Evolutionary conservation across 768 basidiomycete genomes (phyloP), one percentile per base, ranked within the genome.

Genomic region (Saitozyma podzolica): DNA sequence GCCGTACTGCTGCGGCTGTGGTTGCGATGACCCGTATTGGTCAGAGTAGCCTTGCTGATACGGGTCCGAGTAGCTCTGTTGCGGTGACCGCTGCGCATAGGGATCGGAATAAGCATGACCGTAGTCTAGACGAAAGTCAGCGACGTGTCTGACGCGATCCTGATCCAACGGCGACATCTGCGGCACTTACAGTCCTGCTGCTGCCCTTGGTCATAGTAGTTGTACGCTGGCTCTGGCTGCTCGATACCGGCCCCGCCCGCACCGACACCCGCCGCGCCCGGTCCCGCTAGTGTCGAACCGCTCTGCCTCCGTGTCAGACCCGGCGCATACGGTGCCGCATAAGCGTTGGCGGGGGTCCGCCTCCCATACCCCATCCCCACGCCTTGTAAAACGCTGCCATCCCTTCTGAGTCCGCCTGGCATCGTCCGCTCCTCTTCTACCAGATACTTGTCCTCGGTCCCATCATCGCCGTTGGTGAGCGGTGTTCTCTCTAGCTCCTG

Each of bases 281-380:
- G 47, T 56, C 16, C 62, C 58, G 4, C 62, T 60, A 9, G 61
- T 54, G 13, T 43, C 53, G 29, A 29, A 29, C 29, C 29, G 29
- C 0, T 55, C 48, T 11, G 41, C 56, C 29, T 62, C 50, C 50
- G 68, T 56, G 1, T 52, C 60, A 37, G 52, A 41, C 8, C 54
- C 50, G 17, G 43, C 56, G 40, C 48, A n/a, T 58, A 40, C 14
- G 53, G 58, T 58, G 54, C 40, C 56, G 62, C 41, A 50, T 59
- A 53, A 47, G 56, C 51, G 50, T 41, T 20, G 63, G 62, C 6
- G 17, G 40, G 40, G 17, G 51, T 64, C 40, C 70, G 63, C 56
- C 74, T 58, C 39, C 74, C 74, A 56, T 76, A 73, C 8, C 74
- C 74, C 42, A 72, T 50, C 37, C 65, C 66, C 14, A 68, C 66